phyloP scores from a whole-genome alignment of 805 yeast species.

The Wickerhamiella alocasiicola region DNA sequence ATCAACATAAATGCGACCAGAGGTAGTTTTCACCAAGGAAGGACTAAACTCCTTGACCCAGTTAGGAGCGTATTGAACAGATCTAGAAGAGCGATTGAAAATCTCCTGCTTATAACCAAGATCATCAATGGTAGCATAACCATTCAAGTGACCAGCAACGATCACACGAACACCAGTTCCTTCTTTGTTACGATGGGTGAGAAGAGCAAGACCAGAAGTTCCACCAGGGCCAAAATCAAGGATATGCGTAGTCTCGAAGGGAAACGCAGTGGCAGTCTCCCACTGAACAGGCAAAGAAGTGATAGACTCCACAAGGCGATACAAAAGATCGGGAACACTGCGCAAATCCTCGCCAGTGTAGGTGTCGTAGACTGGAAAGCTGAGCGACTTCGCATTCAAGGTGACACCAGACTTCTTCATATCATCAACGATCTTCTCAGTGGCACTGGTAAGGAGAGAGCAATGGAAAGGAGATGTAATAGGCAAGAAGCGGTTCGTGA shows the following conservation, averaged over 20 bases:
- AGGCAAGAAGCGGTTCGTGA: constrained; percentile 88
- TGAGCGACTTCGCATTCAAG: constrained; percentile 43
- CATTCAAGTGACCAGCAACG: constrained; percentile 82
- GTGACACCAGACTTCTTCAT: constrained; percentile 45
- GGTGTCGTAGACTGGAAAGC: constrained; percentile 87
- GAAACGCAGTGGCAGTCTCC: constrained; percentile 77
- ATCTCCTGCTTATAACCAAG: constrained; percentile 93
- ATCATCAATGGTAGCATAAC: constrained; percentile 57
- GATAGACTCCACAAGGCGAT: constrained; percentile 69
- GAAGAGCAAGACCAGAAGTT: constrained; percentile 86
- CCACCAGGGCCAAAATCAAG: constrained; percentile 99
- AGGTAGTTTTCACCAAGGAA: constrained; percentile 57
- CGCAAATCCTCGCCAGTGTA: constrained; percentile 72
- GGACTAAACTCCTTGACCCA: constrained; percentile 89
- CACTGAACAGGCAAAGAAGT: constrained; percentile 85
- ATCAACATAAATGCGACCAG: constrained; percentile 64
- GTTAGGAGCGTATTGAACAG: constrained; percentile 72
- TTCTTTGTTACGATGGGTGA: constrained; percentile 95
- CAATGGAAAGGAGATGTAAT: constrained; percentile 97
- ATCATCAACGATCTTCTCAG: constrained; percentile 52
- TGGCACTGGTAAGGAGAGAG: constrained; percentile 64
- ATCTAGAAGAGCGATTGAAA: constrained; percentile 53
- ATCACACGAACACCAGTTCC: constrained; percentile 96
- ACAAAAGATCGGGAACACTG: constrained; percentile 41
- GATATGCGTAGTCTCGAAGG: constrained; percentile 59